Base-by-base conservation (phyloP, 2,329 filamentous ascomycete species). In the Onygenales sp. region DNA sequence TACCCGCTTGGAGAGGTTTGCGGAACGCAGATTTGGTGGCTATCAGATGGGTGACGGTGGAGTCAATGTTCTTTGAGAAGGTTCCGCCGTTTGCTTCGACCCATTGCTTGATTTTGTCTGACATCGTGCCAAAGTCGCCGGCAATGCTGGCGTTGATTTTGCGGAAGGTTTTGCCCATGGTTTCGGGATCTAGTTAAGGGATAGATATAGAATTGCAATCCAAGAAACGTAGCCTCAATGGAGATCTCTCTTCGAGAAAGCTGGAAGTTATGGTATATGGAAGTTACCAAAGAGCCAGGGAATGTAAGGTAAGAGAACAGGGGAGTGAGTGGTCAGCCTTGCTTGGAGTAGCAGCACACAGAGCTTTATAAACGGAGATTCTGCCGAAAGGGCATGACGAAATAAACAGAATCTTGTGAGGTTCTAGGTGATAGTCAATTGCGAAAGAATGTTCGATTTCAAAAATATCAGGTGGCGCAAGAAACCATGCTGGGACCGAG, bases 21-120 rank as follows among this genome's bases (percentile, higher is more conserved):
- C 78, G 76, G 67, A 82, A 90, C 13, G 84, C 79, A 36, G 82
- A 76, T 49, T 78, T 72, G 0, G 81, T 82, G 52, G 82, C 80
- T 21, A 95, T 76, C 0, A 95, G 71, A 68, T 95, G 89, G 0
- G 89, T 49, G 8, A 85, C 80, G 0, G 72, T 61, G 0, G 74
- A 65, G 31, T 74, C 74, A 14, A 89, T 69, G 0, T 74, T 69
- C 1, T 72, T 65, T 0, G 72, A 69, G 63, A 83, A 85, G 1
- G 54, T 66, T 1, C 86, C 89, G 6, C 81, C 82, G 54, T 86
- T 81, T 3, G 73, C 64, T 3, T 72, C 71, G 8, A 88, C 76
- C 87, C 88, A 95, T 41, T 73, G 72, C 38, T 75, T 75, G 38
- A 93, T 76, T 43, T 86, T 79, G 1, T 78, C 73, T 2, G 76